Base-by-base conservation (phyloP, 495 filamentous ascomycete genomes). In the Penicillium antarcticum region DNA sequence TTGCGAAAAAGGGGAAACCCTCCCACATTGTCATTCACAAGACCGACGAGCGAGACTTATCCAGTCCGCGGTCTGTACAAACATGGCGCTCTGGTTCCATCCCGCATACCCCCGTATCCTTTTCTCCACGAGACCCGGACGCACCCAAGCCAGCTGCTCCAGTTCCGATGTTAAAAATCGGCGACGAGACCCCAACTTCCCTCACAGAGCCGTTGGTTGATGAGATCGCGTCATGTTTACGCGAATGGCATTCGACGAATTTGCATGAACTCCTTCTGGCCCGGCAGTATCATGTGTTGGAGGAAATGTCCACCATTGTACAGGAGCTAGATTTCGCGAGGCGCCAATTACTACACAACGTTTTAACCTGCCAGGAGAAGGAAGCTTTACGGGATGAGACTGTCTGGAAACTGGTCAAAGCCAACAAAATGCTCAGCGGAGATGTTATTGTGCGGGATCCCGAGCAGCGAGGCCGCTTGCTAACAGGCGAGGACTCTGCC, bases 191-290 rank as follows among this genome's bases (percentile, higher is more conserved):
- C 1, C 87, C 91, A 3, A 92, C 88, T 2, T 96, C 90, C 3
- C 78, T 82, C 11, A 81, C 88, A 19, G 94, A 99, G 65, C 94
- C 94, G 3, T 73, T 99, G 48, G 91, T 99, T 10, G 95, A 97
- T 67, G 94, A 99, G 64, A 97, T 97, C 63, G 91, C 92, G 14
- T 95, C 90, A 6, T 97, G 92, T 65, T 71, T 99, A 26, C 83
- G 92, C 21, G 94, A 99, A 76, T 99, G 94, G 94, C 92, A 99
- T 68, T 94, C 92, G 14, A 95, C 89, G 12, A 95, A 96, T 62
- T 79, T 98, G 37, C 95, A 97, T 68, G 92, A 96, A 67, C 73
- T 97, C n/a, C 75, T 97, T 2, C 80, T 99, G 11, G 81, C 80
- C 35, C 79, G 88, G 39, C 82, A 89, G 60, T 97, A 99, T 72